Base-by-base conservation (phyloP, 2,329 filamentous ascomycete species). In the Xylariaceae sp. region DNA sequence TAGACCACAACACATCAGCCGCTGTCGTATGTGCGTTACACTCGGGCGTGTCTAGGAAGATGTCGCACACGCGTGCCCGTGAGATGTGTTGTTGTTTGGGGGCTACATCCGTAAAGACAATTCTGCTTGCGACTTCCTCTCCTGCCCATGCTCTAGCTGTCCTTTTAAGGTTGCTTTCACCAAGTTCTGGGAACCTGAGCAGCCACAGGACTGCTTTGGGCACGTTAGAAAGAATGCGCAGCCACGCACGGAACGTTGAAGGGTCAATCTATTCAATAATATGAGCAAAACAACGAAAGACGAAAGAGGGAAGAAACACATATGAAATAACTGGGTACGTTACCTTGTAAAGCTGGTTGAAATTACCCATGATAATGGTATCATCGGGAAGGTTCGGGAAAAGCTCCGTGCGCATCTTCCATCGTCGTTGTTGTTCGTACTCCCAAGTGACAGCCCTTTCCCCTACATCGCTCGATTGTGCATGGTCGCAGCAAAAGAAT, bases 331-430 rank as follows among this genome's bases (percentile, higher is more conserved):
- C n/a, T 23, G 26, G 33, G 18, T 10, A 48, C 27, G 13, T 26
- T 78, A 94, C 92, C 85, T 99, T 99, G 77, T 99, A 99, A 26
- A 99, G 79, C 72, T 99, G 94, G 69, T 99, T 99, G 75, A 99
- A 99, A 72, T 99, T 99, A 6, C 91, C 94, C 53, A 99, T 81
- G 64, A 99, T 97, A 64, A 99, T 86, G 16, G 85, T 83, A 69
- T 96, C 87, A 65, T 97, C 89, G 2, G 85, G 77, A 10, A 99
- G 77, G 15, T 82, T 79, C 0, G 94, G 94, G 66, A 99, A 99
- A 32, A 99, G 75, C 64, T 95, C 86, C 67, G 92, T 95, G 24
- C 94, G 87, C 92, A 97, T 96, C 61, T 83, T 81, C 93, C 94
- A 97, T 58, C 94, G 82, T 53, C 88, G 82, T 18, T 76, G 75